Evolutionary conservation across 225 moss, liverwort and hornwort genomes (phyloP).

Genomic region (Pseudisothecium myosuroides): DNA sequence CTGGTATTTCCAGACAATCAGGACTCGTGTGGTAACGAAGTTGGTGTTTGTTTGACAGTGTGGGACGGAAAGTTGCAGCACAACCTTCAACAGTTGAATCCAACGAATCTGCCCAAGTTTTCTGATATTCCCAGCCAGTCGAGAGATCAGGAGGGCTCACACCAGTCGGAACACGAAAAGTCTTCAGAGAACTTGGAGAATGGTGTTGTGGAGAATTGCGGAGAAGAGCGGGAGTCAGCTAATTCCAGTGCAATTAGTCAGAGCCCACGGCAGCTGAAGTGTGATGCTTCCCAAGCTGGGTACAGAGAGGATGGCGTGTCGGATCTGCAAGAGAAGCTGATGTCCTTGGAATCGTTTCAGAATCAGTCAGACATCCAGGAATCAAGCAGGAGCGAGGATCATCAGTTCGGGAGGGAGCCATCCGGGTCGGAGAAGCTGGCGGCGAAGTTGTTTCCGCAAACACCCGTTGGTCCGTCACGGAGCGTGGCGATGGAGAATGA

Average conservation of each 20-base stretch:
- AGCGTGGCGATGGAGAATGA: constrained; percentile 24
- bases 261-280: constrained; percentile 3
- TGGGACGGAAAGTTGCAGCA: constrained; percentile 53
- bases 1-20: background rate
- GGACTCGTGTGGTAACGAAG: background rate
- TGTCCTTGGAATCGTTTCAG: constrained; percentile 11
- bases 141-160: constrained; percentile 16
- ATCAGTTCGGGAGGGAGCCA: background rate
- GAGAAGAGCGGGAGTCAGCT: constrained; percentile 31
- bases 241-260: background rate
- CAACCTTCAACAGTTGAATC: constrained; percentile 32
- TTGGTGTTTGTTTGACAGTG: constrained; percentile 24
- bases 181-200: constrained; percentile 12
- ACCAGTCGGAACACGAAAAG: constrained; percentile 24
- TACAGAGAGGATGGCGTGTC: background rate
- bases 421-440: constrained; percentile 16
- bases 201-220: background rate
- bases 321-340: constrained; percentile 17
- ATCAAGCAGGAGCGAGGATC: constrained; percentile 1
- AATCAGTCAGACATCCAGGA: constrained; percentile 1
- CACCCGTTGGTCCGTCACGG: constrained; percentile 4
- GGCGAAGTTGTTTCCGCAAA: constrained; percentile 7
- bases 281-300: background rate
- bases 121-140: constrained; percentile 25
- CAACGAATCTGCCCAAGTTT: constrained; percentile 31